These are phyloP conservation scores for Exophiala viscosa DNA, from an alignment of 2,329 filamentous ascomycete genomes.

Conservation along the genomic window DNA sequence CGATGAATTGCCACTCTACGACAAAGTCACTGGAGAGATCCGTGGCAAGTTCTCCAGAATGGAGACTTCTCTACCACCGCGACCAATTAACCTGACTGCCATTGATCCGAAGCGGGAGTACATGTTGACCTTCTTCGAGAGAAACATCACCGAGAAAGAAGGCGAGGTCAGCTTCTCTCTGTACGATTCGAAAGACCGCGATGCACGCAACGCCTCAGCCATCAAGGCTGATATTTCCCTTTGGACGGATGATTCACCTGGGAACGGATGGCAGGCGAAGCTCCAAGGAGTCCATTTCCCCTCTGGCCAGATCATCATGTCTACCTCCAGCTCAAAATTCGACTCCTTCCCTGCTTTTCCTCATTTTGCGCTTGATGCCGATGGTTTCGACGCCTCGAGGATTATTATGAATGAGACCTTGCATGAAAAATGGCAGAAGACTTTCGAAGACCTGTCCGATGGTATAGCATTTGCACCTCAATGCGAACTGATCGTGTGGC, in stretches of 20 bases:
- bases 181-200: slow-evolving; percentile 49
- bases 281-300: slow-evolving; percentile 85
- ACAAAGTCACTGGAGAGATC: slow-evolving; percentile 72
- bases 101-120: slow-evolving; percentile 66
- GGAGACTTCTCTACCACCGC: slow-evolving; percentile 44
- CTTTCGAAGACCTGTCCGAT: slow-evolving; percentile 54
- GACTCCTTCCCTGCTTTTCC: slow-evolving; percentile 87
- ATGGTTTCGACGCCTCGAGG: slow-evolving; percentile 56
- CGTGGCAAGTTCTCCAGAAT: slow-evolving; percentile 70
- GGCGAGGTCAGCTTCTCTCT: slow-evolving; percentile 69
- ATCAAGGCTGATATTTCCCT: slow-evolving; percentile 68
- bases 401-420: slow-evolving; percentile 70
- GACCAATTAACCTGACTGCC: slow-evolving; percentile 61
- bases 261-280: slow-evolving; percentile 73
- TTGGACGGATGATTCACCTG: slow-evolving; percentile 65
- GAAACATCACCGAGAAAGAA: slow-evolving; percentile 72
- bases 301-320: slow-evolving; percentile 73
- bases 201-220: slow-evolving; percentile 34
- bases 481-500: slow-evolving; percentile 85
- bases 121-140: slow-evolving; percentile 63
- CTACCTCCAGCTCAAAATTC: slow-evolving; percentile 90
- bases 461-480: slow-evolving; percentile 56
- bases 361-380: slow-evolving; percentile 65
- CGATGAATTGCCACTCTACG: slow-evolving; percentile 60
- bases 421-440: slow-evolving; percentile 48